Conservation (phyloP, 164 flowering plant genomes). For the Aristolochia contorta region DNA sequence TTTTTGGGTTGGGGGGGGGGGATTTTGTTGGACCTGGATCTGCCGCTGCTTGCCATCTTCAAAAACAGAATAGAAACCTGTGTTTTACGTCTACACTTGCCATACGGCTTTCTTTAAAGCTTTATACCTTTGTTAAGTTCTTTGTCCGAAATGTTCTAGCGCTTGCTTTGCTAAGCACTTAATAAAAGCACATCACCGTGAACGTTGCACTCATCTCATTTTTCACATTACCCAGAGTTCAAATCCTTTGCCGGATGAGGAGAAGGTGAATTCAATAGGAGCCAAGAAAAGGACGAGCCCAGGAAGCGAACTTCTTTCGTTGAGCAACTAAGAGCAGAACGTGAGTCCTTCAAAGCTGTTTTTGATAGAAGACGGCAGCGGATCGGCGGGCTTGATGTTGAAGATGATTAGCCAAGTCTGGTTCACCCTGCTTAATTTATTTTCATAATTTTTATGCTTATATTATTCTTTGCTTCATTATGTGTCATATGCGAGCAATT, state of each 20-base stretch:
- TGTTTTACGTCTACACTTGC: too few species aligned
- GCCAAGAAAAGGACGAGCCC: slow-evolving; percentile 16
- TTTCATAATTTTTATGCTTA: background rate
- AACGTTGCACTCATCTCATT: background rate
- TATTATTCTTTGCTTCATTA: background rate
- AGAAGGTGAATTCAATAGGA: slow-evolving; percentile 5
- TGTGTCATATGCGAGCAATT: background rate
- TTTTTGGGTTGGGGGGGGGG: too few species aligned
- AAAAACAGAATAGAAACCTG: background rate
- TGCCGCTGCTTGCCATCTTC: background rate
- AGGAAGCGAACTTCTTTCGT: slow-evolving; percentile 47
- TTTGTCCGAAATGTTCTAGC: background rate
- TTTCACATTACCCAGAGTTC: slow-evolving; percentile 44
- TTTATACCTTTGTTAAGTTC: too few species aligned
- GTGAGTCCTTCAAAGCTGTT: slow-evolving; percentile 71
- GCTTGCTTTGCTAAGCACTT: too few species aligned
- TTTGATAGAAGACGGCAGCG: slow-evolving; percentile 77
- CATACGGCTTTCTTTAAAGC: too few species aligned
- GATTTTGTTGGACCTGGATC: too few species aligned
- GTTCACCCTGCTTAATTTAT: background rate
- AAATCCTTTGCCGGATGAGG: slow-evolving; percentile 64
- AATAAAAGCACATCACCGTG: background rate
- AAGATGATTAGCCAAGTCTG: slow-evolving; percentile 32
- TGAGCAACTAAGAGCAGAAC: slow-evolving; percentile 75
- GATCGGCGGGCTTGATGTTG: slow-evolving; percentile 45